Evolutionary conservation across 2,329 filamentous ascomycete species (phyloP).

Genomic region (Calonectria hawksworthii): DNA sequence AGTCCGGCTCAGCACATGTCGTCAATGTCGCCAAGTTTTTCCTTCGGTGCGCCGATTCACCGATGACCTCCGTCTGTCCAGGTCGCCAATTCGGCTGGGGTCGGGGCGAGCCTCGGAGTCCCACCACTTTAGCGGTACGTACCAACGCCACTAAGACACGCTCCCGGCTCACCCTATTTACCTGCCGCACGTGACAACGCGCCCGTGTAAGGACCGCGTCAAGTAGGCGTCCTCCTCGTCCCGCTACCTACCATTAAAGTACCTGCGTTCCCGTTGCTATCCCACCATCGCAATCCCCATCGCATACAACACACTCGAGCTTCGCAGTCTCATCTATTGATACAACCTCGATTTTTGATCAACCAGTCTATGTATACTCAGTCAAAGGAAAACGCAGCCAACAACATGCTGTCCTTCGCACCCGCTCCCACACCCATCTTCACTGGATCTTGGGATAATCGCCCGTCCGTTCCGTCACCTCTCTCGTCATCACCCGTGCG

Average conservation of each 20-base stretch:
- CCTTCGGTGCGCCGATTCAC: slow-evolving; percentile 45
- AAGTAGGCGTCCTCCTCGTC: slow-evolving; percentile 29
- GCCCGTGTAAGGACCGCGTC: slow-evolving; percentile 45
- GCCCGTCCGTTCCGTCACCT: slow-evolving; percentile 66
- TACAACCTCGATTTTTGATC: neutral
- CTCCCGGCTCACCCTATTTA: neutral
- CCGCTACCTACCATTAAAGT: slow-evolving; percentile 14
- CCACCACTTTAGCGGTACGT: slow-evolving; percentile 23
- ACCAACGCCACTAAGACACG: slow-evolving; percentile 3
- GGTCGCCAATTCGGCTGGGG: slow-evolving; percentile 42
- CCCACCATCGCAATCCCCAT: slow-evolving; percentile 12
- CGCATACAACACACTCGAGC: neutral
- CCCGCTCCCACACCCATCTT: slow-evolving; percentile 59
- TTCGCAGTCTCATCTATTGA: slow-evolving; percentile 16
- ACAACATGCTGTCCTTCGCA: slow-evolving; percentile 59
- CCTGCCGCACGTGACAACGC: slow-evolving; percentile 50
- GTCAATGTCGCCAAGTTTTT: slow-evolving; percentile 46
- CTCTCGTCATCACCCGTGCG: slow-evolving; percentile 72
- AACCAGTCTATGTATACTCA: slow-evolving; percentile 49
- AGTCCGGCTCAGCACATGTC: slow-evolving; percentile 39
- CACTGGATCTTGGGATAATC: slow-evolving; percentile 59
- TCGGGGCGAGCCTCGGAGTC: slow-evolving; percentile 39
- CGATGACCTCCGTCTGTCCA: slow-evolving; percentile 44
- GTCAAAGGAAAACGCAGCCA: slow-evolving; percentile 44
- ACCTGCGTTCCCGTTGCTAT: neutral